These are phyloP conservation scores for Claviceps humidiphila DNA, from an alignment of 2,329 filamentous ascomycete species.

Conservation along the genomic window DNA sequence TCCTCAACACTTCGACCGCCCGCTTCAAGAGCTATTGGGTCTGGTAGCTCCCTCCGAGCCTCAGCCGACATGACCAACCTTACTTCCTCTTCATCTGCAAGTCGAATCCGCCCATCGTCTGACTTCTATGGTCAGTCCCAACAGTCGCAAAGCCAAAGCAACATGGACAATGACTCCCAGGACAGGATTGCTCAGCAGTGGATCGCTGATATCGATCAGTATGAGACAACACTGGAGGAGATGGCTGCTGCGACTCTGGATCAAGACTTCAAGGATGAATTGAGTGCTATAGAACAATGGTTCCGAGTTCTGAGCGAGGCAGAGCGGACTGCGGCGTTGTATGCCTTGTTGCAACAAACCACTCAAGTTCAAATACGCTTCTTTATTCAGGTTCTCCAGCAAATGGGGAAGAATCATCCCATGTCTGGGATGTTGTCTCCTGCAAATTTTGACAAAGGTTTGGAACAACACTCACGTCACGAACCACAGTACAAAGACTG, in stretches of 20 bases:
- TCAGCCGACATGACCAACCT: constrained; percentile 93
- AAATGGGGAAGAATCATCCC: constrained; percentile 97
- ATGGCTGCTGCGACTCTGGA: constrained; percentile 98
- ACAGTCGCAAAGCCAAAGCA: constrained; percentile 52
- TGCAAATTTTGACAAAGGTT: constrained; percentile 93
- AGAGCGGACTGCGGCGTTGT: constrained; percentile 87
- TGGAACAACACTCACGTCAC: constrained; percentile 11
- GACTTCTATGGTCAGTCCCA: constrained; percentile 80
- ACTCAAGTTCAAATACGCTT: constrained; percentile 98
- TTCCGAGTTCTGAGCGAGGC: constrained; percentile 95
- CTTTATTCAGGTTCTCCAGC: constrained; percentile 96
- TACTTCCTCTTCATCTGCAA: constrained; percentile 49
- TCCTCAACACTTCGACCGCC: constrained; percentile 73
- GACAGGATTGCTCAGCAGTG: constrained; percentile 95
- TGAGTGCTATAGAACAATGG: constrained; percentile 99
- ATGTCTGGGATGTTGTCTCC: constrained; percentile 94
- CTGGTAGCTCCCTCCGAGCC: constrained; percentile 76
- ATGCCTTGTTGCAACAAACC: constrained; percentile 92
- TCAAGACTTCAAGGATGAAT: constrained; percentile 98
- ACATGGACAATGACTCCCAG: constrained; percentile 63
- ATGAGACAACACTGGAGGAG: constrained; percentile 95
- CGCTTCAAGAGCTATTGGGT: constrained; percentile 61
- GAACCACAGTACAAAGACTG: background rate
- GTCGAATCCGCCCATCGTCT: constrained; percentile 82
- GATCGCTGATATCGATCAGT: constrained; percentile 98